phyloP scores from a whole-genome alignment of 768 basidiomycete genomes.

The Xanthoconium stramineum region DNA sequence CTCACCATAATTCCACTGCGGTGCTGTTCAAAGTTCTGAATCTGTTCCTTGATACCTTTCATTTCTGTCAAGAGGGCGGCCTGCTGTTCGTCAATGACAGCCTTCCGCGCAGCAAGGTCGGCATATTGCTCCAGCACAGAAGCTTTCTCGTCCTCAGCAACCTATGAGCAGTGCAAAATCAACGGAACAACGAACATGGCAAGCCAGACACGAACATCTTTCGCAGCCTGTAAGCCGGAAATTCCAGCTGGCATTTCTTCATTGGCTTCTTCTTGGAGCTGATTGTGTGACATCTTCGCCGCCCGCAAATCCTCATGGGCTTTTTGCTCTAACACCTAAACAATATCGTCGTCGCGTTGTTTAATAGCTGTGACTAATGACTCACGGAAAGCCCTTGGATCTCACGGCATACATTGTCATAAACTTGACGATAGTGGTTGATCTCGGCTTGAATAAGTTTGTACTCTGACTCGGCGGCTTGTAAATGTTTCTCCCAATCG shows the following conservation, averaged over 20 bases:
- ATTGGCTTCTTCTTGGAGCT: slow-evolving; percentile 58
- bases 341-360: neutral
- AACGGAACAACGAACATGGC: neutral
- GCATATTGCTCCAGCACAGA: slow-evolving; percentile 46
- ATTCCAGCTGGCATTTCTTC: slow-evolving; percentile 67
- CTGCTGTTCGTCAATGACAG: slow-evolving; percentile 46
- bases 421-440: slow-evolving; percentile 29
- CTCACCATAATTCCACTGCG: slow-evolving; percentile 46
- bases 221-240: slow-evolving; percentile 51
- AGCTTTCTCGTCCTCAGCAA: slow-evolving; percentile 51
- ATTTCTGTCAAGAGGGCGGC: slow-evolving; percentile 39
- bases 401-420: slow-evolving; percentile 26
- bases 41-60: slow-evolving; percentile 45
- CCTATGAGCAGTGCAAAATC: slow-evolving; percentile 37
- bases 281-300: slow-evolving; percentile 36
- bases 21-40: slow-evolving; percentile 49
- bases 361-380: neutral
- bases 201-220: slow-evolving; percentile 40
- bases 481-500: slow-evolving; percentile 41
- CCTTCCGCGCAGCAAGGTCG: slow-evolving; percentile 43
- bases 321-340: slow-evolving; percentile 20
- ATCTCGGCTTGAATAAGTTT: slow-evolving; percentile 27
- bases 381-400: slow-evolving; percentile 36
- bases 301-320: slow-evolving; percentile 24
- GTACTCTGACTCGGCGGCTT: slow-evolving; percentile 38